phyloP scores from a whole-genome alignment of 2,329 filamentous ascomycete species.

The Blastomyces parvus region DNA sequence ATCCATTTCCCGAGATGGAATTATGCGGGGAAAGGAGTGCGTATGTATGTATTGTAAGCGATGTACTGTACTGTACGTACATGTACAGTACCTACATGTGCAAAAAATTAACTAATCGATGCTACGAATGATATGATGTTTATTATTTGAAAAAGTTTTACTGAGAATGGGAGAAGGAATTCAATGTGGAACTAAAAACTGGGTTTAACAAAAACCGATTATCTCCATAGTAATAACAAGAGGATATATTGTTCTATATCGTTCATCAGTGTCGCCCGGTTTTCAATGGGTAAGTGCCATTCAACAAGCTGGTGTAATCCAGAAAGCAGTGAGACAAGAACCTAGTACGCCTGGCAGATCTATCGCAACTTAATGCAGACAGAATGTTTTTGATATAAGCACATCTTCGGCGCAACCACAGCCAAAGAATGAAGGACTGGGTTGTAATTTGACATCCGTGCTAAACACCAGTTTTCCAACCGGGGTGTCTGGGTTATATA shows the following conservation, averaged over 20 bases:
- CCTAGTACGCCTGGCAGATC: conserved; percentile 37
- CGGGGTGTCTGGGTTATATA: no score
- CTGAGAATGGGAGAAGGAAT: not conserved
- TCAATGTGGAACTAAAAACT: not conserved
- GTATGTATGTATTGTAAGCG: no score
- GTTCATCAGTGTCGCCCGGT: conserved; percentile 29
- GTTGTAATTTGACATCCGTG: conserved; percentile 99
- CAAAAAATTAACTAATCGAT: no score
- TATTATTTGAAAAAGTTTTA: not conserved
- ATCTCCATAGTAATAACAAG: not conserved
- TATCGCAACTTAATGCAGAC: conserved; percentile 13
- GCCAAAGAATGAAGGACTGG: conserved; percentile 59
- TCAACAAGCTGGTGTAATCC: conserved; percentile 18
- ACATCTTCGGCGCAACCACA: conserved; percentile 99
- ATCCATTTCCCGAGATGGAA: not conserved
- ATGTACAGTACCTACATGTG: no score
- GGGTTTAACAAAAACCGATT: not conserved
- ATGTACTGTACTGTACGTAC: no score
- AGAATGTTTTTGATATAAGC: conserved; percentile 56
- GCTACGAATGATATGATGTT: no score
- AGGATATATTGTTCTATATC: not conserved
- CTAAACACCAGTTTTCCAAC: conserved; percentile 39
- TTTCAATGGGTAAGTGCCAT: conserved; percentile 39
- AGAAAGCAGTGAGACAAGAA: conserved; percentile 28
- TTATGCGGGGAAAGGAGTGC: conserved; percentile 5